Conservation (phyloP, 2,329 filamentous ascomycete species). For the Parasarocladium wereldwijsianum region DNA sequence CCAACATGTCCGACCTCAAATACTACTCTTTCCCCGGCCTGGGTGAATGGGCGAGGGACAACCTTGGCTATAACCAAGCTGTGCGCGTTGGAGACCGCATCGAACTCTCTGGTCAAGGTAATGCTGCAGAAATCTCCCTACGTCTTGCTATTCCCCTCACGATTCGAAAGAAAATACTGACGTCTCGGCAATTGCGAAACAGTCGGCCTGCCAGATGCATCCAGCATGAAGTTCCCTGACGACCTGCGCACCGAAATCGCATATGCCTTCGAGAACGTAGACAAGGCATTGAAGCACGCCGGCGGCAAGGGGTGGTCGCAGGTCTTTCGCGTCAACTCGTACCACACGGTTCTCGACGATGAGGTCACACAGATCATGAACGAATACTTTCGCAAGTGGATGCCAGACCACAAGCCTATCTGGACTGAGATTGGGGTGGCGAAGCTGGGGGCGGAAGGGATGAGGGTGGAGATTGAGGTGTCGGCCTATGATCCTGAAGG, state of each 20-base stretch:
- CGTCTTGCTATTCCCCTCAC: no score
- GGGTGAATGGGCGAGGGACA: constrained; percentile 15
- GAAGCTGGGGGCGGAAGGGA: constrained; percentile 27
- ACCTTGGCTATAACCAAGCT: constrained; percentile 28
- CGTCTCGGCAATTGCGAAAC: not conserved
- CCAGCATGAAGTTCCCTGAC: constrained; percentile 15
- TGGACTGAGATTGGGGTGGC: constrained; percentile 36
- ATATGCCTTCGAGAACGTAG: constrained; percentile 38
- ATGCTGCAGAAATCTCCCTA: not conserved
- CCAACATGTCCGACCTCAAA: constrained; percentile 15
- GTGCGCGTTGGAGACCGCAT: constrained; percentile 32
- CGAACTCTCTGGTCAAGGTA: constrained; percentile 31
- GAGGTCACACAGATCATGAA: constrained; percentile 23
- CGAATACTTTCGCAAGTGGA: constrained; percentile 29
- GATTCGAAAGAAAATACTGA: no score
- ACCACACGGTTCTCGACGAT: constrained; percentile 24
- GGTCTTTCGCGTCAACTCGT: constrained; percentile 30
- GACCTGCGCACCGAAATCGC: constrained; percentile 27
- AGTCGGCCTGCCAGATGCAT: constrained; percentile 16
- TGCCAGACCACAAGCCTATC: constrained; percentile 33
- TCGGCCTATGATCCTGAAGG: constrained; percentile 6
- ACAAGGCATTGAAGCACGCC: constrained; percentile 28
- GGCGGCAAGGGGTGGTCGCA: constrained; percentile 39
- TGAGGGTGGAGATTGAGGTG: constrained; percentile 43
- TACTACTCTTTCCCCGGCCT: constrained; percentile 15